Evolutionary conservation across 179 eudicot species (phyloP).

Genomic region (Vitellaria paradoxa): DNA sequence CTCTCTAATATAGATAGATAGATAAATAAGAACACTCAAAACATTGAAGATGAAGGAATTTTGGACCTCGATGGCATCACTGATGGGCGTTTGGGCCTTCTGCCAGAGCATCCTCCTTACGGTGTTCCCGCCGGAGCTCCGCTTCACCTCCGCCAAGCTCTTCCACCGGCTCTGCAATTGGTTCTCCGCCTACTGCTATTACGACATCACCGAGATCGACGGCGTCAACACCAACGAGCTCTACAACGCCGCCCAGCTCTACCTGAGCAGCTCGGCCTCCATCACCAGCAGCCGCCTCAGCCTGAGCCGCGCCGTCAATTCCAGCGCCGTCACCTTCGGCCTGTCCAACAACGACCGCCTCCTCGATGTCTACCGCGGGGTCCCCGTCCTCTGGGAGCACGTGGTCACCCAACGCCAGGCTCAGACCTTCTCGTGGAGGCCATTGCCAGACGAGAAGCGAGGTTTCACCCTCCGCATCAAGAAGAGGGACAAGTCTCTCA

Average conservation of each 20-base stretch:
- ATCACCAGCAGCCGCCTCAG: conserved; percentile 49
- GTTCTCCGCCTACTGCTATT: conserved; percentile 73
- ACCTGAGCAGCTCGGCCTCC: conserved; percentile 56
- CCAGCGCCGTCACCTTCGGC: conserved; percentile 67
- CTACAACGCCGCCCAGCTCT: conserved; percentile 90
- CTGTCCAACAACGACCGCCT: conserved; percentile 80
- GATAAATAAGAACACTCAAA: no score
- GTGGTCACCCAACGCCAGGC: conserved; percentile 59
- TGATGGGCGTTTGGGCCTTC: conserved; percentile 87
- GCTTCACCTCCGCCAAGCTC: conserved; percentile 46
- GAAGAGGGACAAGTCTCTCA: conserved; percentile 32
- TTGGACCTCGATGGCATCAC: conserved; percentile 84
- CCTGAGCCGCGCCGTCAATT: conserved; percentile 68
- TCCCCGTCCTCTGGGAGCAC: conserved; percentile 74
- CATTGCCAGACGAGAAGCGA: conserved; percentile 80
- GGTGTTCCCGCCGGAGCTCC: conserved; percentile 79
- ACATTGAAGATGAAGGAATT: conserved; percentile 67
- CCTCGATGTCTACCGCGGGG: conserved; percentile 46
- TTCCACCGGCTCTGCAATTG: conserved; percentile 50
- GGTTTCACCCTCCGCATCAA: conserved; percentile 63
- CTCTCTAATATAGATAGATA: neutral
- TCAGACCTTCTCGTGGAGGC: conserved; percentile 83
- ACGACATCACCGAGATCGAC: conserved; percentile 92
- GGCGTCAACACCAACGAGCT: conserved; percentile 97
- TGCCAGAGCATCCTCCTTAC: conserved; percentile 65